These are phyloP conservation scores for Chaetomium strumarium DNA, from an alignment of 2,329 filamentous ascomycete species.

Conservation along the genomic window DNA sequence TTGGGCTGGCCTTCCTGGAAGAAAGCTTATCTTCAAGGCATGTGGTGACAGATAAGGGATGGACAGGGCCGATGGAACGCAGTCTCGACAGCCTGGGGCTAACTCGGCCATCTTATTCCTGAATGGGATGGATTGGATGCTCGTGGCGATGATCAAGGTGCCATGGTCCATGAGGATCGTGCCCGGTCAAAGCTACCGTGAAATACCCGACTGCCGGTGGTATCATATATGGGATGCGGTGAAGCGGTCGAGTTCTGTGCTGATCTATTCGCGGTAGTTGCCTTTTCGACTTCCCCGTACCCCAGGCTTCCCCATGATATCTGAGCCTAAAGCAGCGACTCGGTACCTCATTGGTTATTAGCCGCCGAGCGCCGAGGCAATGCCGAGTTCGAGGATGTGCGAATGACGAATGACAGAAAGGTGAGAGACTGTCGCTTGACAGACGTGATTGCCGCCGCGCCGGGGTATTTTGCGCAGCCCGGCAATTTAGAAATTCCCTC, in stretches of 20 bases:
- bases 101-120: background rate
- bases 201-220: slow-evolving; percentile 7
- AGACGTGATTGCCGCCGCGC: background rate
- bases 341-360: background rate
- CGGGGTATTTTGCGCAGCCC: background rate
- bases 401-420: slow-evolving; percentile 4
- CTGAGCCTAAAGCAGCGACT: background rate
- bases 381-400: background rate
- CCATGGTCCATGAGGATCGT: background rate
- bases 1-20: no score
- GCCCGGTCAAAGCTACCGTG: slow-evolving; percentile 1
- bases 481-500: background rate
- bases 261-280: slow-evolving; percentile 3
- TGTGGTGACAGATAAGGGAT: no score
- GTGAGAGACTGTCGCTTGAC: background rate
- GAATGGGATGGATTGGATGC: background rate
- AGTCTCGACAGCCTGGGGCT: no score
- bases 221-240: background rate
- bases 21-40: no score
- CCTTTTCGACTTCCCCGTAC: background rate
- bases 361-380: background rate
- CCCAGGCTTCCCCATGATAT: slow-evolving; percentile 8
- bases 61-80: no score
- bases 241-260: background rate
- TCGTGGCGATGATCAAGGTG: background rate